phyloP scores from a whole-genome alignment of 306 rosid species.

The Vachellia pachyceras region DNA sequence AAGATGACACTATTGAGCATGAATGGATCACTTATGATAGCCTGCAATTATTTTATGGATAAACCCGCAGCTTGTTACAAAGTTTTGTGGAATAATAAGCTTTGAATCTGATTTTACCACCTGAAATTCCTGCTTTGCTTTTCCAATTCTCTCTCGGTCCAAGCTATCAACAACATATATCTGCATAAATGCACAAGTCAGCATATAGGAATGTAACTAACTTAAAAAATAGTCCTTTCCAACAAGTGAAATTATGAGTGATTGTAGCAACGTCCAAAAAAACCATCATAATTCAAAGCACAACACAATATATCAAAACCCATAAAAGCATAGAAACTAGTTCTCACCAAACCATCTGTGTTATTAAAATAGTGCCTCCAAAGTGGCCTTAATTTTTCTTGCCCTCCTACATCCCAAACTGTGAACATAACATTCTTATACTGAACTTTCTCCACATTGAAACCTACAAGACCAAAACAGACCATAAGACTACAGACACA shows the following conservation, averaged over 20 bases:
- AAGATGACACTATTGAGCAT: constrained; percentile 95
- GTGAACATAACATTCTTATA: constrained; percentile 96
- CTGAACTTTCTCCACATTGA: constrained; percentile 97
- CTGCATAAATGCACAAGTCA: constrained; percentile 51
- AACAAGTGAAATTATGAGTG: constrained; percentile 1
- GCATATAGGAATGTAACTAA: background rate
- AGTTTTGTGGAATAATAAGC: constrained; percentile 22
- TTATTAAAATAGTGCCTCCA: constrained; percentile 98
- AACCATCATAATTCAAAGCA: constrained; percentile 8
- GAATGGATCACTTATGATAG: constrained; percentile 92
- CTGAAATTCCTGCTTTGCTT: constrained; percentile 95
- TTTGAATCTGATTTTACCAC: constrained; percentile 46
- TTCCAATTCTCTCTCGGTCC: constrained; percentile 91
- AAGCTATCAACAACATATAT: constrained; percentile 93
- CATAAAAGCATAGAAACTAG: constrained; percentile 29
- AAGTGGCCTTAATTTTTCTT: constrained; percentile 92
- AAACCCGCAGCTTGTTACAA: constrained; percentile 32
- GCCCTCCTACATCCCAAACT: constrained; percentile 99
- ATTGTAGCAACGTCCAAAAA: constrained; percentile 12
- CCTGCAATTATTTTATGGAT: constrained; percentile 58
- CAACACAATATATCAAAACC: background rate
- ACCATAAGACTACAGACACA: constrained; percentile 28
- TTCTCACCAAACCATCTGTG: constrained; percentile 86
- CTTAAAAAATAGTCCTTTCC: background rate
- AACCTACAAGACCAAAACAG: constrained; percentile 59